These are phyloP conservation scores for Sarcocystis neurona DNA, from an alignment of 169 alveolate species.

Conservation along the genomic window DNA sequence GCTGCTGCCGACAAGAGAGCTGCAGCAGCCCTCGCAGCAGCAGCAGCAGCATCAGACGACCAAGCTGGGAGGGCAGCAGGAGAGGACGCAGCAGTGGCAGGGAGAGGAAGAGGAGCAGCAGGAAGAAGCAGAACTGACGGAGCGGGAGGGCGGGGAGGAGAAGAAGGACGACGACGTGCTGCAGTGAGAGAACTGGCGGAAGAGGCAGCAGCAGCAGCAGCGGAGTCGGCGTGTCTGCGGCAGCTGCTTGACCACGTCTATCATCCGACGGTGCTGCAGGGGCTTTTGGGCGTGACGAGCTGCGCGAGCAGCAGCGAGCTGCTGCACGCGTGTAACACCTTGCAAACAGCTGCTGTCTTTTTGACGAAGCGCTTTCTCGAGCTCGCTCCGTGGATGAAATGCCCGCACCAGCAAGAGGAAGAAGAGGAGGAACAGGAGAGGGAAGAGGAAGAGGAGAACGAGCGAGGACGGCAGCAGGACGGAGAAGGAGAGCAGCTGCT, in stretches of 20 bases:
- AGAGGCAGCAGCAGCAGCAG: too few species aligned
- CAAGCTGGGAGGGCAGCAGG: background rate
- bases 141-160: too few species aligned
- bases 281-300: constrained; percentile 1
- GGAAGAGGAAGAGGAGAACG: too few species aligned
- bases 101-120: constrained; percentile 4
- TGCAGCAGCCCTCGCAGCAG: background rate
- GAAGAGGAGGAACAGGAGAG: too few species aligned
- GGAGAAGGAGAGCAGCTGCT: too few species aligned
- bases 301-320: background rate
- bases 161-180: too few species aligned
- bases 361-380: constrained; percentile 4
- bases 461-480: too few species aligned
- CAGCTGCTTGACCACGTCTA: background rate
- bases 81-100: background rate
- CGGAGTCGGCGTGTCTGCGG: too few species aligned
- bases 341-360: constrained; percentile 26
- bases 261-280: constrained; percentile 17
- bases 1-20: constrained; percentile 22
- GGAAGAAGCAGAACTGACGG: too few species aligned
- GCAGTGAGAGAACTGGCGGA: too few species aligned
- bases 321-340: background rate
- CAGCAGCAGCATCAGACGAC: background rate
- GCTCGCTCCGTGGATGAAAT: constrained; percentile 2
- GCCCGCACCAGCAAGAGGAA: background rate